Evolutionary conservation across 345 rosid species (phyloP), one percentile per base, ranked within the genome.

Genomic region (Bruguiera parviflora): DNA sequence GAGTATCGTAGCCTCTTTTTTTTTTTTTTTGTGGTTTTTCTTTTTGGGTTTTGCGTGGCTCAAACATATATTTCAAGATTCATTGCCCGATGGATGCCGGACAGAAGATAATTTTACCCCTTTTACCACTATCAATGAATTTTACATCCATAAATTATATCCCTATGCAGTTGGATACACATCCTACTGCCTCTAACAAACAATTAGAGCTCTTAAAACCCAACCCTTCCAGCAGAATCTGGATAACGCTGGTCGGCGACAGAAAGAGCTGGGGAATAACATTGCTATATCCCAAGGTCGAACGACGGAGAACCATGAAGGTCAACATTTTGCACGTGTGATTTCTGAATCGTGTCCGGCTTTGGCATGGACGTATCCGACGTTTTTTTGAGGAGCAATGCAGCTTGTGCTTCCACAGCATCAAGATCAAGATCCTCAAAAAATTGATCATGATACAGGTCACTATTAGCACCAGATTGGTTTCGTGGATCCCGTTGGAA

Each of bases 351-450:
- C 59, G 46, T 61, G 32, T 72, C 82, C 74, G 67, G 83, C 49
- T 83, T 78, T 58, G 61, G 75, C 22, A 35, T 68, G 7, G 71
- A 22, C 53, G 64, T 39, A 33, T 85, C 82, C 5, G 89, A 75
- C 60, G 64, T 78, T 46, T 74, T 75, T 60, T 83, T 81, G 56
- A 88, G 84, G 80, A 85, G 80, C 75, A 77, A 64, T 28, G 88
- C 70, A 35, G 97, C 98, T 39, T 89, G 87, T 39, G 87, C 95
- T 80, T 94, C 98, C 68, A 94, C 69, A 3, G 93, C 97, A 69
- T 94, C 96, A 53, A 94, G 87, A 78, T 91, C 97, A 31, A 93
- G 59, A 46, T 80, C 58, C 22, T 84, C 96, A 22, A 79, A 94
- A 77, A 94, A 94, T 69, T 83, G 84, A 77, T 91, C 97, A 59